Base-by-base conservation (phyloP, 2,329 filamentous ascomycete genomes). In the Aspergillus caelatus region DNA sequence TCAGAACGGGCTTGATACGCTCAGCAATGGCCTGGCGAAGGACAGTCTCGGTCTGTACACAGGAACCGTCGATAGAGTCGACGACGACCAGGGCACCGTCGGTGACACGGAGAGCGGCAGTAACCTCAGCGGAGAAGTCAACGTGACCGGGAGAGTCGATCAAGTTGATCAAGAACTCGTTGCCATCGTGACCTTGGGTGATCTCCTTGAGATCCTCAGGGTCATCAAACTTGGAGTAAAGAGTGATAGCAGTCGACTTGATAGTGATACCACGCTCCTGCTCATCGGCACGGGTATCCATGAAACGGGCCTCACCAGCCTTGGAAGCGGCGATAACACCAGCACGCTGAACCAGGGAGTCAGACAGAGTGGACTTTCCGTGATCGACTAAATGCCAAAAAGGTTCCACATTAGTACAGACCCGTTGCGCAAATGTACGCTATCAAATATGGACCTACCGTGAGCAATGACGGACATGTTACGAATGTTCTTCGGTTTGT, bases 381-480 rank as follows among this genome's bases (percentile, higher is more conserved):
- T 99, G 95, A 85, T 99, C 95, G 90, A 99, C 88, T 88, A 71
- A 66, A 59, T 30, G 52, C 23, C 23, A 50, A 36, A 64, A 54
- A 34, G 16, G 8, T 9, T 9, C 14, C 21, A 14, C 57, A 9
- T 34, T 52, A 57, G 57, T 43, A 62, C 43, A 61, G n/a, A 32
- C 10, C 30, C 19, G 16, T 52, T 11, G 19, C 28, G 16, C 28
- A 8, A 7, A 32, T 21, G 11, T 32, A 52, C n/a, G n/a, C n/a
- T 7, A 19, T 11, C 9, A 32, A 52, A 52, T 34, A 56, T 55
- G 11, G 21, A 78, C 85, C 79, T 83, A 88, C 86, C 94, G 87
- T 99, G 95, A 83, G 95, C 95, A 93, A 98, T 98, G 83, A 99
- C 95, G 86, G 93, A 97, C 94, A 97, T 98, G 90, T 98, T 98